These are phyloP conservation scores for Calonectria leucothoes DNA, from an alignment of 2,329 filamentous ascomycete genomes.

Conservation along the genomic window DNA sequence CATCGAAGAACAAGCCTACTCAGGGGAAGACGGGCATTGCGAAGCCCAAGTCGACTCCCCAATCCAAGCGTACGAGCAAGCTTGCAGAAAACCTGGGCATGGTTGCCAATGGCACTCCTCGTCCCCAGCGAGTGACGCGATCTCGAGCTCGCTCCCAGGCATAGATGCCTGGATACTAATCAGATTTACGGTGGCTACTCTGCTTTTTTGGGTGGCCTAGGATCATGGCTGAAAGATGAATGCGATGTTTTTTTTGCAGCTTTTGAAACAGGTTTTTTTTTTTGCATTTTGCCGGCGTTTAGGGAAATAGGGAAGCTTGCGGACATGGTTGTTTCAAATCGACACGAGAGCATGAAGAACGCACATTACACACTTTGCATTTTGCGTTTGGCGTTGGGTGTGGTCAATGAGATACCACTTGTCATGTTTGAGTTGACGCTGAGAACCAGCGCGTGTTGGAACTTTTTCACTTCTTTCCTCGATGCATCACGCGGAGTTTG, in stretches of 20 bases:
- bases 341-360: constrained; percentile 26
- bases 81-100: constrained; percentile 48
- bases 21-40: constrained; percentile 42
- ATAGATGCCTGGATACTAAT: constrained; percentile 23
- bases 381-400: constrained; percentile 34
- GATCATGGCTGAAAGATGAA: not conserved
- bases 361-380: not conserved
- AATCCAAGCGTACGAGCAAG: constrained; percentile 42
- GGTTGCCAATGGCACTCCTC: constrained; percentile 50
- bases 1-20: constrained; percentile 36
- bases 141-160: constrained; percentile 40
- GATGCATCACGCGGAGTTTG: constrained; percentile 1
- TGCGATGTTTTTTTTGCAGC: not conserved
- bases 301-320: not conserved
- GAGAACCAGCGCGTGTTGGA: constrained; percentile 10
- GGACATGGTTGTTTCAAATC: constrained; percentile 14
- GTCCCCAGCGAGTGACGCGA: constrained; percentile 46
- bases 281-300: not conserved
- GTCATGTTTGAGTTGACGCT: constrained; percentile 15
- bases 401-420: constrained; percentile 34
- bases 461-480: constrained; percentile 7
- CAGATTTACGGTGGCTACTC: not conserved
- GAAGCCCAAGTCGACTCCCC: constrained; percentile 42
- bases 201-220: not conserved
- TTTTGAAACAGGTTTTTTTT: constrained; percentile 1